Percentiles rank a stretch among this genome's conserved stretches.
phyloP scores from a whole-genome alignment of 495 filamentous ascomycete genomes.

The Halenospora varia region DNA sequence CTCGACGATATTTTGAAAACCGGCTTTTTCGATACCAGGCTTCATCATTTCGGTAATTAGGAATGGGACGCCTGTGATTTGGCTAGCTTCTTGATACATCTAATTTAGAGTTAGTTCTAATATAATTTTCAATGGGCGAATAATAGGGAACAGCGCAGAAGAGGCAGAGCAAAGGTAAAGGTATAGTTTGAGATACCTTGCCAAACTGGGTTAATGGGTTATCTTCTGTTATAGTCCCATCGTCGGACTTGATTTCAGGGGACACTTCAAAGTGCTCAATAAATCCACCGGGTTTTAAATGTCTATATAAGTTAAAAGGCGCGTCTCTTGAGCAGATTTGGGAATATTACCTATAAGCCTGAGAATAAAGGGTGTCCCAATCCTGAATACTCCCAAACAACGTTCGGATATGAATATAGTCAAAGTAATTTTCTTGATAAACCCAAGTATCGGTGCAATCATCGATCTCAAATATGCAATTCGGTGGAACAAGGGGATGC shows the following conservation, averaged over 20 bases:
- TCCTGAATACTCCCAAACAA: conserved; percentile 52
- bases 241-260: conserved; percentile 40
- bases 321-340: too few species aligned
- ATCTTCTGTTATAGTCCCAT: conserved; percentile 48
- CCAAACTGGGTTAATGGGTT: conserved; percentile 38
- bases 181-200: too few species aligned
- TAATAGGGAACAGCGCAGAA: too few species aligned
- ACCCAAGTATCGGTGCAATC: conserved; percentile 48
- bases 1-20: background rate
- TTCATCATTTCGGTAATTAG: conserved; percentile 25
- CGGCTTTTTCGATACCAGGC: background rate
- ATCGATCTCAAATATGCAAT: conserved; percentile 54
- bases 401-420: conserved; percentile 58
- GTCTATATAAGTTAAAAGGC: too few species aligned
- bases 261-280: conserved; percentile 48
- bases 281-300: conserved; percentile 44
- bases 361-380: conserved; percentile 42
- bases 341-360: conserved; percentile 23
- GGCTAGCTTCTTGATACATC: conserved; percentile 38
- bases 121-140: too few species aligned
- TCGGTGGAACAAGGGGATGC: conserved; percentile 33
- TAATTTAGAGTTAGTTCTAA: too few species aligned
- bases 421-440: conserved; percentile 39
- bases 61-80: conserved; percentile 43
- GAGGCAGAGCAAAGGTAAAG: too few species aligned